phyloP scores from a whole-genome alignment of 2,329 filamentous ascomycete species.

The Ophiocordyceps camponoti-leonardi region DNA sequence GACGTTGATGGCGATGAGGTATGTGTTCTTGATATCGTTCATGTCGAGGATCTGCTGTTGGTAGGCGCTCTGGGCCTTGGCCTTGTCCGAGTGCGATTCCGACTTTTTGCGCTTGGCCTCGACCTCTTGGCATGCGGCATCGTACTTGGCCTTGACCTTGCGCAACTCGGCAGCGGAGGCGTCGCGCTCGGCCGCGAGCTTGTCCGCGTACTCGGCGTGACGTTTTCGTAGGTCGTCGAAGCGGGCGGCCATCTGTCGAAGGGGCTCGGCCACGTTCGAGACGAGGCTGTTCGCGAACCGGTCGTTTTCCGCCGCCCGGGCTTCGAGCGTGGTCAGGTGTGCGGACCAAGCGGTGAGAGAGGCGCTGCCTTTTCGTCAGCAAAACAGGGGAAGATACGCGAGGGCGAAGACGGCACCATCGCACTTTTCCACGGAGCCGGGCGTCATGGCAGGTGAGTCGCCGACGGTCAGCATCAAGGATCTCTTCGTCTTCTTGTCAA shows the following conservation, averaged over 20 bases:
- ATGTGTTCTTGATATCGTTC: constrained; percentile 98
- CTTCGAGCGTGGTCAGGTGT: constrained; percentile 79
- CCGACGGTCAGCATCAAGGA: constrained; percentile 78
- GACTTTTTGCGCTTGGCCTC: constrained; percentile 90
- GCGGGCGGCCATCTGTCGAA: constrained; percentile 54
- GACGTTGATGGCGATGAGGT: constrained; percentile 87
- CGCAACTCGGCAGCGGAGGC: constrained; percentile 66
- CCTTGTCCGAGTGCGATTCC: constrained; percentile 85
- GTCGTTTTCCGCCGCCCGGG: constrained; percentile 77
- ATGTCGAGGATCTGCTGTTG: constrained; percentile 87
- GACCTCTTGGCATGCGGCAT: constrained; percentile 82
- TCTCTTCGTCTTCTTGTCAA: constrained; percentile 90
- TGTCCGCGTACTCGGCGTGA: constrained; percentile 74
- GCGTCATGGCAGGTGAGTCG: constrained; percentile 82
- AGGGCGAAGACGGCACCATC: neutral
- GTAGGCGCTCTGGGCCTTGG: constrained; percentile 80
- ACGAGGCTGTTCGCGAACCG: constrained; percentile 65
- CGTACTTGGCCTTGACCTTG: constrained; percentile 88
- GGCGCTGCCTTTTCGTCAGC: constrained; percentile 36
- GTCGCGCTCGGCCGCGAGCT: constrained; percentile 81
- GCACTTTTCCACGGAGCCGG: constrained; percentile 81
- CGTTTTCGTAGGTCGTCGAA: constrained; percentile 90
- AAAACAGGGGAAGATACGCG: constrained; percentile 3
- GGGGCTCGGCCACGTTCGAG: constrained; percentile 66
- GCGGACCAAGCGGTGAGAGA: constrained; percentile 95